Evolutionary conservation across 1,284 basidiomycete species (phyloP).

Genomic region (Moniliella sp.): DNA sequence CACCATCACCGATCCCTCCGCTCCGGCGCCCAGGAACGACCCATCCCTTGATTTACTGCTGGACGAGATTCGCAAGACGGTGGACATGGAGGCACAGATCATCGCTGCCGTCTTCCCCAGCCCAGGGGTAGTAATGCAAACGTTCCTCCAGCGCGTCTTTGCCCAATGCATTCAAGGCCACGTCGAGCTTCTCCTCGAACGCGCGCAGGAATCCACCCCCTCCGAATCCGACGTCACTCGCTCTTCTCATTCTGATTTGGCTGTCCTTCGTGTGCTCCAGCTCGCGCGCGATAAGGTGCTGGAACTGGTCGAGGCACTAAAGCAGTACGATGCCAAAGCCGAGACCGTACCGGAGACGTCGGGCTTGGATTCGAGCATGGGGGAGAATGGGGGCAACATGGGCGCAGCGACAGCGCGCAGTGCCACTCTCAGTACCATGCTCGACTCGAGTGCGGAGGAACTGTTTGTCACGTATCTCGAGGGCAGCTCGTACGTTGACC

Average conservation of each 20-base stretch:
- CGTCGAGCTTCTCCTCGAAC: slow-evolving; percentile 30
- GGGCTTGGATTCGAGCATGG: no score
- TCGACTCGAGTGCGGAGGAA: slow-evolving; percentile 85
- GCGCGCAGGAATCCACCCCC: slow-evolving; percentile 14
- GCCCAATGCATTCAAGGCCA: slow-evolving; percentile 51
- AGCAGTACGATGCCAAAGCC: slow-evolving; percentile 56
- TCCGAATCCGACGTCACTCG: slow-evolving; percentile 2
- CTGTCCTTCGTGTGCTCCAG: slow-evolving; percentile 73
- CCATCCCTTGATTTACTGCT: slow-evolving; percentile 59
- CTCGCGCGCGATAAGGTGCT: slow-evolving; percentile 63
- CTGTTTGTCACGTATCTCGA: slow-evolving; percentile 78
- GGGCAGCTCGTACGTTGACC: slow-evolving; percentile 70
- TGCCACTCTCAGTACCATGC: slow-evolving; percentile 45
- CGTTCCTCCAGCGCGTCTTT: slow-evolving; percentile 89
- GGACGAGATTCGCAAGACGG: slow-evolving; percentile 66
- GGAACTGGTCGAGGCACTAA: slow-evolving; percentile 68
- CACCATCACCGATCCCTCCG: slow-evolving; percentile 43
- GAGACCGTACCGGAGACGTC: slow-evolving; percentile 1
- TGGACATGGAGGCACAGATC: slow-evolving; percentile 86
- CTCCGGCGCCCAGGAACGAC: slow-evolving; percentile 56
- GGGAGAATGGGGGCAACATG: no score
- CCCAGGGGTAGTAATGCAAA: slow-evolving; percentile 90
- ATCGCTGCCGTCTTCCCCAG: slow-evolving; percentile 96
- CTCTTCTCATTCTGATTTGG: slow-evolving; percentile 38
- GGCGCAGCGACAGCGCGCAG: no score